Conservation (phyloP, 306 rosid species). For the Malus sieversii region DNA sequence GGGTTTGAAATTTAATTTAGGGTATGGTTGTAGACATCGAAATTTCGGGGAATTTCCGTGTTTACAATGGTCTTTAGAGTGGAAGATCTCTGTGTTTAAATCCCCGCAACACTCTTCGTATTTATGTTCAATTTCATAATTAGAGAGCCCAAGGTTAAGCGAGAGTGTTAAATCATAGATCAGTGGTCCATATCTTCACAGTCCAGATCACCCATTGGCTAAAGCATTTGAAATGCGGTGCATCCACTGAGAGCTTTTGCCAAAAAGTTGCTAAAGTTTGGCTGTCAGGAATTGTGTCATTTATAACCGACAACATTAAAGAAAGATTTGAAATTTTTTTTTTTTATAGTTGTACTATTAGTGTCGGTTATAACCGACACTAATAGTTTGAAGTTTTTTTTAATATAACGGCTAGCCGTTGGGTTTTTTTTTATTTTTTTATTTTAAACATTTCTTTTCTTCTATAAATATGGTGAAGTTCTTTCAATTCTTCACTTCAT, state of each 20-base stretch:
- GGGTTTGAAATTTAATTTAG: too few relatives aligned
- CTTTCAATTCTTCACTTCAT: too few relatives aligned
- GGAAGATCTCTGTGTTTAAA: neutral
- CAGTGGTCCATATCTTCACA: neutral
- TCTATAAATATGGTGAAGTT: too few relatives aligned
- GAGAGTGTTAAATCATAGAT: neutral
- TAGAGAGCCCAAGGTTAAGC: neutral
- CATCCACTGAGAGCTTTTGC: neutral
- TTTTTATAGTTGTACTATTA: constrained; percentile 37
- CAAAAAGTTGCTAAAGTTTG: neutral
- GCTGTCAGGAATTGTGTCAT: neutral
- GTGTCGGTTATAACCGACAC: too few relatives aligned
- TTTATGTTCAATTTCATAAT: neutral
- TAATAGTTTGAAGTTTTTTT: too few relatives aligned
- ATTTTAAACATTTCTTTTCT: too few relatives aligned
- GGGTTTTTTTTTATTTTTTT: too few relatives aligned
- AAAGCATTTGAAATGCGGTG: neutral
- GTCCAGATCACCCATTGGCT: neutral
- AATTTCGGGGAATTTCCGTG: too few relatives aligned
- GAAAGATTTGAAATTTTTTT: neutral
- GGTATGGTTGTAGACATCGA: too few relatives aligned
- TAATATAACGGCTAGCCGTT: too few relatives aligned
- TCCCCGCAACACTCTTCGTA: neutral
- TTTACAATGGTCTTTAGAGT: neutral
- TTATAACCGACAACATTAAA: too few relatives aligned